phyloP scores from a whole-genome alignment of 1,284 basidiomycete genomes.

The Pulveroboletus sp. region DNA sequence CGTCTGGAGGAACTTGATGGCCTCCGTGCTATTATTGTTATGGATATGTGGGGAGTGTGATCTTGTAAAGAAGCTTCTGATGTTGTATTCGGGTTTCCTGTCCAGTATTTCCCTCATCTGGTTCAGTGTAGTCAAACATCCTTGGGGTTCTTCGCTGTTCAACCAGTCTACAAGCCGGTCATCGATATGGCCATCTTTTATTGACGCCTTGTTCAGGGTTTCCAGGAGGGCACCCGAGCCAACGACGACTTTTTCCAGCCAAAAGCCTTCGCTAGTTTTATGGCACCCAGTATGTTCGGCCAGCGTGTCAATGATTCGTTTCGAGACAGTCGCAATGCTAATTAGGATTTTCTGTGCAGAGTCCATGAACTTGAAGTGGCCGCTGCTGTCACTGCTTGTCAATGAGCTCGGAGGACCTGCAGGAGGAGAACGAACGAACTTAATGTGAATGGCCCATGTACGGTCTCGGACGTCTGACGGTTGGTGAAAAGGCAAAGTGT shows the following conservation, averaged over 20 bases:
- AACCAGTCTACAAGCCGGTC: neutral
- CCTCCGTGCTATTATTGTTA: neutral
- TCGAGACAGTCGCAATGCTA: neutral
- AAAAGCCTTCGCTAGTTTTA: slow-evolving; percentile 15
- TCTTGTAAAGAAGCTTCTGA: neutral
- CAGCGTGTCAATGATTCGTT: neutral
- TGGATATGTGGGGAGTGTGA: neutral
- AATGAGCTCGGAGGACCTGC: too few relatives aligned
- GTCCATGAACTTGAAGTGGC: neutral
- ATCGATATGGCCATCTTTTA: neutral
- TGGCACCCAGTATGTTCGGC: neutral
- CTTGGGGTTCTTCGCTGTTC: neutral
- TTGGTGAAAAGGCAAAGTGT: too few relatives aligned
- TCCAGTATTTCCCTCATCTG: neutral
- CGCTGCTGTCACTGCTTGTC: too few relatives aligned
- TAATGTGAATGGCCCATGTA: too few relatives aligned
- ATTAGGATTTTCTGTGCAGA: neutral
- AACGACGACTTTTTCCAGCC: slow-evolving; percentile 10
- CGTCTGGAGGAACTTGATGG: neutral
- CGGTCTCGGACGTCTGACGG: too few relatives aligned
- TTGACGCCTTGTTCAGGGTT: neutral
- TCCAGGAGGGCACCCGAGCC: slow-evolving; percentile 1
- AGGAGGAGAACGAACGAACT: too few relatives aligned
- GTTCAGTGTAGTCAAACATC: neutral
- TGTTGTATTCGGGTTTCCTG: neutral